These are phyloP conservation scores for Coniochaeta hoffmannii DNA, from an alignment of 2,329 filamentous ascomycete genomes.

Conservation along the genomic window DNA sequence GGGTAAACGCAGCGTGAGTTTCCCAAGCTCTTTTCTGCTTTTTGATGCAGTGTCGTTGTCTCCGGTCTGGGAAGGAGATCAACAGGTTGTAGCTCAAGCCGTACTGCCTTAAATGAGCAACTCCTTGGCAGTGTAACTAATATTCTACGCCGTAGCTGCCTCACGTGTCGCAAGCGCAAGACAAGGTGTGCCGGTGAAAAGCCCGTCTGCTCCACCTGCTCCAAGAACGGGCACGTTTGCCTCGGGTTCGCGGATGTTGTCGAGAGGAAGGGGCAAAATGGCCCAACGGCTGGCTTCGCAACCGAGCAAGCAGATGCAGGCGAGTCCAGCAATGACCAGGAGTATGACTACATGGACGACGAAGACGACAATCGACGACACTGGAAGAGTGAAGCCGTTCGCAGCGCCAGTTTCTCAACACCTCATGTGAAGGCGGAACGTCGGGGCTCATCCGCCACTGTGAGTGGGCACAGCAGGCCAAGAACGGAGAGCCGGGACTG, in stretches of 20 bases:
- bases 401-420: slow-evolving; percentile 17
- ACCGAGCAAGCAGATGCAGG: slow-evolving; percentile 13
- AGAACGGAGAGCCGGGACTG: slow-evolving; percentile 17
- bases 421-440: slow-evolving; percentile 9
- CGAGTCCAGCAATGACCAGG: slow-evolving; percentile 20
- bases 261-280: slow-evolving; percentile 34
- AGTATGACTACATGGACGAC: slow-evolving; percentile 25
- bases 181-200: slow-evolving; percentile 69
- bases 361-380: slow-evolving; percentile 21
- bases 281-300: slow-evolving; percentile 5
- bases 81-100: too few species aligned
- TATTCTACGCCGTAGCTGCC: slow-evolving; percentile 39
- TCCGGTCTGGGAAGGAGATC: neutral
- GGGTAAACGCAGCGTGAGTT: slow-evolving; percentile 71
- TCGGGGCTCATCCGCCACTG: slow-evolving; percentile 14
- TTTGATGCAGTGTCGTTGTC: neutral
- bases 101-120: neutral
- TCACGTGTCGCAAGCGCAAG: slow-evolving; percentile 69
- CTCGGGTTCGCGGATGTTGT: slow-evolving; percentile 55
- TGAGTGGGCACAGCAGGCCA: slow-evolving; percentile 7
- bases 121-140: slow-evolving; percentile 4
- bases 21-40: slow-evolving; percentile 9
- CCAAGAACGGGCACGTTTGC: slow-evolving; percentile 63
- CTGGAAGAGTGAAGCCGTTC: slow-evolving; percentile 18
- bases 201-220: slow-evolving; percentile 64